phyloP scores from a whole-genome alignment of 306 rosid genomes.

The Lupinus albus region DNA sequence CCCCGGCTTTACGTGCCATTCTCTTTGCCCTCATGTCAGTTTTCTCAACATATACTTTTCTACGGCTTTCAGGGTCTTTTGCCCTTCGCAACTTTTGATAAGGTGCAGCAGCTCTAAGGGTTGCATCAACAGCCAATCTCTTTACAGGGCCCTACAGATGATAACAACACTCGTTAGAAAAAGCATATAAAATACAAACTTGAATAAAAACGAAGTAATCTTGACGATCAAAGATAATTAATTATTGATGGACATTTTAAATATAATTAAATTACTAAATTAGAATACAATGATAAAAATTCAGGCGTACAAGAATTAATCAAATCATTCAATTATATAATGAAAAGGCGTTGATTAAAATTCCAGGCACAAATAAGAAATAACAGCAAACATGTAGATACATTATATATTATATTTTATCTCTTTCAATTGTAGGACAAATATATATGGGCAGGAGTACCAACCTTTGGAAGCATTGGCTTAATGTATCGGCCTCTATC shows the following conservation, averaged over 20 bases:
- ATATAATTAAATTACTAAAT: conserved; percentile 30
- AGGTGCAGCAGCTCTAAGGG: conserved; percentile 98
- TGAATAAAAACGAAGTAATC: conserved; percentile 6
- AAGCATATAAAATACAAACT: conserved; percentile 2
- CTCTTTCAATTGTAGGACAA: conserved; percentile 22
- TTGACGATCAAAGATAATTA: conserved; percentile 17
- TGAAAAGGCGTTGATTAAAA: not conserved
- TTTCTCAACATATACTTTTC: conserved; percentile 94
- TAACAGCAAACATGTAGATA: conserved; percentile 21
- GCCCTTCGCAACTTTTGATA: conserved; percentile 93
- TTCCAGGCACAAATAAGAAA: conserved; percentile 12
- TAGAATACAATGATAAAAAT: conserved; percentile 8
- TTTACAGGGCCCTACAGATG: conserved; percentile 77
- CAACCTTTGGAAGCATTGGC: conserved; percentile 96
- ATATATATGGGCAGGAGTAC: conserved; percentile 25
- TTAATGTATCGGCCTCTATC: conserved; percentile 96
- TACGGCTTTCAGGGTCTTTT: conserved; percentile 59
- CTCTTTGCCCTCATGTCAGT: conserved; percentile 96
- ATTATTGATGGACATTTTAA: not conserved
- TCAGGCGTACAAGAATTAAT: conserved; percentile 13
- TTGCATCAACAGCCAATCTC: conserved; percentile 97
- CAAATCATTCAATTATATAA: conserved; percentile 30
- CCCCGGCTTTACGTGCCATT: conserved; percentile 99
- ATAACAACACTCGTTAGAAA: conserved; percentile 24
- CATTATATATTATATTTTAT: conserved; percentile 2